These are phyloP conservation scores for Aspergillus neoniger DNA, from an alignment of 2,329 filamentous ascomycete species.

Conservation along the genomic window DNA sequence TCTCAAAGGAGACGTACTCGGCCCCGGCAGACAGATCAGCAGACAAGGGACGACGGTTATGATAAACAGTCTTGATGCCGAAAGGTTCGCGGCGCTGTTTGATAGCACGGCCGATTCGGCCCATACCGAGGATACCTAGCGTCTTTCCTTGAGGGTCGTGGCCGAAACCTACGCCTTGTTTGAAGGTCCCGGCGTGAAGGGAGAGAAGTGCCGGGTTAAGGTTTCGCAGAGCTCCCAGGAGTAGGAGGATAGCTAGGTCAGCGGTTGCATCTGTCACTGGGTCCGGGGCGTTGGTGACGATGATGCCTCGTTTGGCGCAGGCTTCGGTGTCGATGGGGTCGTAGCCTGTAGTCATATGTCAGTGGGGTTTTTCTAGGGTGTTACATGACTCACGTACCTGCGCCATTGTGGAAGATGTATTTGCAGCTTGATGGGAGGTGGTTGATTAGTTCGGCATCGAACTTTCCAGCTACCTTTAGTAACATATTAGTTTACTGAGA, in stretches of 20 bases:
- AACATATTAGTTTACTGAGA: no score
- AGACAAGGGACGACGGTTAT: neutral
- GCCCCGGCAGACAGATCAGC: neutral
- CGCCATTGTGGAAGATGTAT: constrained; percentile 50
- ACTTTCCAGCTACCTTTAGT: constrained; percentile 3
- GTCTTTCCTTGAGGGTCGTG: neutral
- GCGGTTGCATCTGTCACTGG: constrained; percentile 76
- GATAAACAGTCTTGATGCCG: neutral
- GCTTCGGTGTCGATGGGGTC: constrained; percentile 71
- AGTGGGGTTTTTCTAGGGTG: no score
- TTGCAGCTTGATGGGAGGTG: constrained; percentile 1
- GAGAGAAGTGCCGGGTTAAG: neutral
- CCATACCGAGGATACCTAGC: neutral
- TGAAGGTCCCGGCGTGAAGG: neutral
- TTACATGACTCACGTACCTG: constrained; percentile 49
- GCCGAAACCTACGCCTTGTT: neutral
- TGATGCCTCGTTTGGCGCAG: constrained; percentile 65
- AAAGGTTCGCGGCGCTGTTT: neutral
- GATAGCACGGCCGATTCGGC: neutral
- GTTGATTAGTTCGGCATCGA: constrained; percentile 3
- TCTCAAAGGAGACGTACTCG: neutral
- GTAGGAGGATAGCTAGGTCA: constrained; percentile 71
- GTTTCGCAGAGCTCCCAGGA: constrained; percentile 70
- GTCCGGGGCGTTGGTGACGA: constrained; percentile 61
- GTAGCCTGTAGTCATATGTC: constrained; percentile 48